phyloP scores from a whole-genome alignment of 2,329 filamentous ascomycete species.

The Talaromyces sp. region DNA sequence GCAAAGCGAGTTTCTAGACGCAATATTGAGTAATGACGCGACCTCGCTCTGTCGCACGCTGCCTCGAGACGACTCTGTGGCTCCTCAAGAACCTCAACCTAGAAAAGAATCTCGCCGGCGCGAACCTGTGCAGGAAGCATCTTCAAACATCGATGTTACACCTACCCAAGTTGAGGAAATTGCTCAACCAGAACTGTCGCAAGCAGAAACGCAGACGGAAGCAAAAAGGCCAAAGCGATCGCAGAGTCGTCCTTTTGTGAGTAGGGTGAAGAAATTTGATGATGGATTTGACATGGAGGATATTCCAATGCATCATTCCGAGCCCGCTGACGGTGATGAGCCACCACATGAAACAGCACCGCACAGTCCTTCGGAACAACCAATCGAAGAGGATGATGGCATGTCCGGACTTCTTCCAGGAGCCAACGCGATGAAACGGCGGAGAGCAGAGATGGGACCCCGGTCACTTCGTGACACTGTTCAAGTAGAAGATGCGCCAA shows the following conservation, averaged over 20 bases:
- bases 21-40: constrained; percentile 76
- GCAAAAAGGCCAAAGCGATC: constrained; percentile 16
- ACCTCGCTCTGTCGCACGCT: constrained; percentile 64
- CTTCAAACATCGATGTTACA: constrained; percentile 14
- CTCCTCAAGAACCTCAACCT: constrained; percentile 32
- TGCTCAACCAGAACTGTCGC: not conserved
- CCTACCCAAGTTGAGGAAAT: constrained; percentile 8
- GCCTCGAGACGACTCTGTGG: constrained; percentile 33
- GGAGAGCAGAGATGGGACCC: constrained; percentile 57
- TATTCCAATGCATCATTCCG: constrained; percentile 30
- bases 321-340: constrained; percentile 15
- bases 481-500: constrained; percentile 27
- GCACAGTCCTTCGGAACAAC: constrained; percentile 8
- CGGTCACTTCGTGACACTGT: constrained; percentile 31
- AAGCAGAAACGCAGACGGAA: constrained; percentile 12
- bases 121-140: not conserved
- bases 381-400: constrained; percentile 45
- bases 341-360: not conserved
- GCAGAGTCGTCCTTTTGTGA: constrained; percentile 26
- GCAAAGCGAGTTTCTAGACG: constrained; percentile 87
- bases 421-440: constrained; percentile 71
- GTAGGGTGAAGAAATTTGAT: constrained; percentile 67
- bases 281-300: constrained; percentile 48
- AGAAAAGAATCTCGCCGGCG: constrained; percentile 12
- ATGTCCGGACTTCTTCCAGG: constrained; percentile 71